These are phyloP conservation scores for Coelastrella sp. DNA, from an alignment of 139 green algal genomes.

Conservation along the genomic window DNA sequence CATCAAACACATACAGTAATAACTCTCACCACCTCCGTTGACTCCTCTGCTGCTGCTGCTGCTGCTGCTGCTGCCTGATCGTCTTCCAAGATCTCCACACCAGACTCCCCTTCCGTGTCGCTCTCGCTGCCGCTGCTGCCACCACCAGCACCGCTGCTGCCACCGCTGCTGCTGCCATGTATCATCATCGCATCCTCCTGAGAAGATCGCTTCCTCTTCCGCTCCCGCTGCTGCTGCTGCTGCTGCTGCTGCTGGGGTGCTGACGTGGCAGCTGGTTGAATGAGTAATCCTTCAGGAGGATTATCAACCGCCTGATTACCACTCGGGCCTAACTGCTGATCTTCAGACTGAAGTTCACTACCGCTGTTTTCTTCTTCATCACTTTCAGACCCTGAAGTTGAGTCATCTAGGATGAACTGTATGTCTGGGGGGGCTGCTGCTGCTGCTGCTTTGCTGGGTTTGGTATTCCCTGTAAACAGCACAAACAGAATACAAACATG, in stretches of 20 bases:
- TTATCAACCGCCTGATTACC: neutral
- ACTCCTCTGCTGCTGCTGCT: neutral
- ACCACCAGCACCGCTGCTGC: neutral
- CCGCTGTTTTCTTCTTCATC: neutral
- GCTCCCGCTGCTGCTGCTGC: neutral
- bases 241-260: slow-evolving; percentile 39
- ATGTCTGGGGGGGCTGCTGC: neutral
- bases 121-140: slow-evolving; percentile 1
- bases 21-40: too few species aligned
- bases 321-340: neutral
- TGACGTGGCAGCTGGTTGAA: neutral
- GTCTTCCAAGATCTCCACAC: neutral
- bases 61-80: slow-evolving; percentile 12
- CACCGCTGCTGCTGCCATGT: neutral
- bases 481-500: too few species aligned
- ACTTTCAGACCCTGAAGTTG: neutral
- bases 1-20: too few species aligned
- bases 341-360: neutral
- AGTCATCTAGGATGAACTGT: neutral
- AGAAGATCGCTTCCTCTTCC: neutral
- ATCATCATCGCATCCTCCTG: neutral
- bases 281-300: neutral
- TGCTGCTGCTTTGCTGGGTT: slow-evolving; percentile 22
- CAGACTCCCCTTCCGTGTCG: neutral
- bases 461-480: too few species aligned